A percentile compares a stretch with the other conserved stretches of the same genome.
These are phyloP conservation scores for Clonostachys byssicola DNA, from an alignment of 2,329 filamentous ascomycete species.

Conservation along the genomic window DNA sequence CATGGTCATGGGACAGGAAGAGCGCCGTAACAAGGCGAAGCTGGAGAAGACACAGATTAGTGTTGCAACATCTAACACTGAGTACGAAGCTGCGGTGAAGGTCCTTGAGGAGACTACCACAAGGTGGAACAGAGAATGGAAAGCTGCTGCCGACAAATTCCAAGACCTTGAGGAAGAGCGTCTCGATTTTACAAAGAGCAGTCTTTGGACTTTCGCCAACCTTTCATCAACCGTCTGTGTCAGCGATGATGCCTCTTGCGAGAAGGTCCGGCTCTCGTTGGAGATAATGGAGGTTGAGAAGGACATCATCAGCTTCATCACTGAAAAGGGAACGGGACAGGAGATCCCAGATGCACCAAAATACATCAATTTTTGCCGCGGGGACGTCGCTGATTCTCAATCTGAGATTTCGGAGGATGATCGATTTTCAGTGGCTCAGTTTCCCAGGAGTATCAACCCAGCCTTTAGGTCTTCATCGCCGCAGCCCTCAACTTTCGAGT, in stretches of 20 bases:
- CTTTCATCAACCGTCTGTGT: slow-evolving; percentile 96
- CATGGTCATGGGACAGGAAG: slow-evolving; percentile 99
- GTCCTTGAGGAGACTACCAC: slow-evolving; percentile 90
- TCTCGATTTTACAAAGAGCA: slow-evolving; percentile 95
- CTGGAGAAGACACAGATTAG: slow-evolving; percentile 98
- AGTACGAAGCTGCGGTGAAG: slow-evolving; percentile 93
- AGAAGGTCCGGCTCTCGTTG: slow-evolving; percentile 89
- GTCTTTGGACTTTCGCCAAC: slow-evolving; percentile 96
- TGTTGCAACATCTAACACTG: slow-evolving; percentile 82
- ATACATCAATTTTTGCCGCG: slow-evolving; percentile 98
- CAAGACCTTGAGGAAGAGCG: slow-evolving; percentile 97
- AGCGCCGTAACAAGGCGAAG: slow-evolving; percentile 97
- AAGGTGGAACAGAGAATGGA: slow-evolving; percentile 98
- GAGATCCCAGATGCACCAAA: slow-evolving; percentile 96
- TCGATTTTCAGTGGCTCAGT: slow-evolving; percentile 91
- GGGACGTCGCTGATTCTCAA: slow-evolving; percentile 74
- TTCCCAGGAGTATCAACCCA: slow-evolving; percentile 91
- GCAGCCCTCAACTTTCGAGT: slow-evolving; percentile 88
- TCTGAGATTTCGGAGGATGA: slow-evolving; percentile 86
- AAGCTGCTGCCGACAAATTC: slow-evolving; percentile 96
- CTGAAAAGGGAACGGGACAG: slow-evolving; percentile 83
- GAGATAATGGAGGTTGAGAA: slow-evolving; percentile 97
- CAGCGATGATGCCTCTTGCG: slow-evolving; percentile 92
- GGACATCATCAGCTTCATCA: slow-evolving; percentile 87
- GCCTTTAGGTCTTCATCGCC: slow-evolving; percentile 95